These are phyloP conservation scores for Lineolata rhizophorae DNA, from an alignment of 495 filamentous ascomycete species.

Conservation along the genomic window DNA sequence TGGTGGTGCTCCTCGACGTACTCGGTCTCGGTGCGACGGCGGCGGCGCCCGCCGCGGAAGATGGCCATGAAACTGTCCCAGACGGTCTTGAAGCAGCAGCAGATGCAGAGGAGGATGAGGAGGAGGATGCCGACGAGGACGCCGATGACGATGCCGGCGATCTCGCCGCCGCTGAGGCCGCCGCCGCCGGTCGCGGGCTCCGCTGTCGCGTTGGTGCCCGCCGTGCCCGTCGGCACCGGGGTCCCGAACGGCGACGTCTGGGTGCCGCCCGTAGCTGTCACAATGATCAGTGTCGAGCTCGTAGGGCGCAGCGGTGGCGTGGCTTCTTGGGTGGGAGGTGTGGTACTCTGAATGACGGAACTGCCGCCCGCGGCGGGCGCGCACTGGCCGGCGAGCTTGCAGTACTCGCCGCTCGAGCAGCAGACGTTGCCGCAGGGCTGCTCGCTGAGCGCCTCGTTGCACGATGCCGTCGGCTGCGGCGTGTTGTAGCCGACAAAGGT, in stretches of 20 bases:
- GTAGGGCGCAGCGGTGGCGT: conserved; percentile 48
- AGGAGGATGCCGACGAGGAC: conserved; percentile 54
- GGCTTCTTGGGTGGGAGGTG: no score
- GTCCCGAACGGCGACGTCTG: conserved; percentile 36
- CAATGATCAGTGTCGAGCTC: conserved; percentile 30
- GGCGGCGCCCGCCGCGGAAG: conserved; percentile 29
- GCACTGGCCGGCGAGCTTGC: conserved; percentile 29
- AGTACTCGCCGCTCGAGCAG: conserved; percentile 52
- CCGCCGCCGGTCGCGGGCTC: conserved; percentile 19
- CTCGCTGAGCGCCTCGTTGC: conserved; percentile 36
- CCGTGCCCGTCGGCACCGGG: conserved; percentile 30
- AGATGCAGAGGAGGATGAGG: conserved; percentile 51
- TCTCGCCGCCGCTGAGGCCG: conserved; percentile 59
- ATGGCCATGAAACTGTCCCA: conserved; percentile 41
- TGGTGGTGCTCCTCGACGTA: conserved; percentile 52
- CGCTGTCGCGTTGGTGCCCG: no score
- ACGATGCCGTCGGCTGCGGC: conserved; percentile 23
- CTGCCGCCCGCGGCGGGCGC: conserved; percentile 12
- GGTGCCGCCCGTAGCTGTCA: conserved; percentile 32
- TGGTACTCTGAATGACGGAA: conserved; percentile 16
- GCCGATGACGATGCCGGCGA: conserved; percentile 88
- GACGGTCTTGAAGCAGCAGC: conserved; percentile 44
- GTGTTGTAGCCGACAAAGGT: conserved; percentile 23
- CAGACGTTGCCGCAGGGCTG: conserved; percentile 50
- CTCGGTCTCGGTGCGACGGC: conserved; percentile 23